A percentile compares a stretch with the other conserved stretches of the same genome.
These are phyloP conservation scores for Misopates orontium DNA, from an alignment of 257 asterid genomes.

Conservation along the genomic window DNA sequence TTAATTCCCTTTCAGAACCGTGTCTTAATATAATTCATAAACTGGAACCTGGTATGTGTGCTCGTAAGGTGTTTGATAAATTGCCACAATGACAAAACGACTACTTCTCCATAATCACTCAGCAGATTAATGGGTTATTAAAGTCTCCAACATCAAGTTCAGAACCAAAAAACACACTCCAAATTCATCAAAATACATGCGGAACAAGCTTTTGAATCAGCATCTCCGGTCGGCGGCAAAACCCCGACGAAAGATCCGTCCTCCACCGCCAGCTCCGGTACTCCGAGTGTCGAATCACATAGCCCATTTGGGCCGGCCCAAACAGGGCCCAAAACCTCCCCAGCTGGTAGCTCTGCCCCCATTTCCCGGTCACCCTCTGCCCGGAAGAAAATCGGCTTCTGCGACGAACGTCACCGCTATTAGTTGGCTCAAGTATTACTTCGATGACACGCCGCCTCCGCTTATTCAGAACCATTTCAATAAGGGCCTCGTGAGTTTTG, in stretches of 20 bases:
- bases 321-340: constrained; percentile 68
- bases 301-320: constrained; percentile 63
- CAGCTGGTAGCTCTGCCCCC: constrained; percentile 86
- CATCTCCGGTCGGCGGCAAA: constrained; percentile 33
- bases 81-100: too few relatives aligned
- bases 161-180: constrained; percentile 7
- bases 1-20: too few relatives aligned
- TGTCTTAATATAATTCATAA: too few relatives aligned
- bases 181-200: constrained; percentile 35
- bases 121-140: not conserved
- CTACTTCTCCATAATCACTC: not conserved
- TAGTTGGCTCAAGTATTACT: constrained; percentile 95
- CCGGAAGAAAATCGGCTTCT: constrained; percentile 54
- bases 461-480: constrained; percentile 70
- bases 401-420: constrained; percentile 68
- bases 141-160: too few relatives aligned
- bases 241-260: constrained; percentile 42
- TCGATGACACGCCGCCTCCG: constrained; percentile 62
- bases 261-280: constrained; percentile 50
- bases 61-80: too few relatives aligned
- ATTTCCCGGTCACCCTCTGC: constrained; percentile 82
- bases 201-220: constrained; percentile 47
- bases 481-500: constrained; percentile 68
- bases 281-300: constrained; percentile 74
- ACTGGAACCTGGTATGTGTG: too few relatives aligned